phyloP scores from a whole-genome alignment of 305 asterid genomes.

The Salvia sclarea region DNA sequence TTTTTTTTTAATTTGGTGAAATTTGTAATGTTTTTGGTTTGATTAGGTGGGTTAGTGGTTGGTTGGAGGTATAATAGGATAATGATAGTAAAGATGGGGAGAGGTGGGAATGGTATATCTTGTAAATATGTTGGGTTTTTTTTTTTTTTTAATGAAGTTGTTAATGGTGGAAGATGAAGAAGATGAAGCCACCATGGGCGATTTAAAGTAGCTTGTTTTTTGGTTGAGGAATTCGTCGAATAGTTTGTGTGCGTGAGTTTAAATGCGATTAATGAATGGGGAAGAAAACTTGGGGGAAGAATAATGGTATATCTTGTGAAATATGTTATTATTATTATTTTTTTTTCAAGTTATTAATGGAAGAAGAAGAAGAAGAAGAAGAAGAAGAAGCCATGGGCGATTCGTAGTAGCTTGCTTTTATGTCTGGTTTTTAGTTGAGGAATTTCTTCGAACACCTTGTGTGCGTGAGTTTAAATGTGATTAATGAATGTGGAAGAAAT shows the following conservation, averaged over 20 bases:
- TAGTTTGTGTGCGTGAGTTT: not conserved
- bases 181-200: conserved; percentile 32
- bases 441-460: conserved; percentile 14
- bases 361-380: too few species aligned
- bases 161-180: too few species aligned
- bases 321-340: conserved; percentile 30
- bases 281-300: too few species aligned
- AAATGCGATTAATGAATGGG: not conserved
- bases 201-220: conserved; percentile 33
- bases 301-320: conserved; percentile 45
- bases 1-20: too few species aligned
- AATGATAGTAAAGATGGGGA: conserved; percentile 32
- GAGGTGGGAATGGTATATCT: conserved; percentile 39
- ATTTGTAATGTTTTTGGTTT: not conserved
- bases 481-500: not conserved
- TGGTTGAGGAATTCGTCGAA: conserved; percentile 11
- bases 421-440: conserved; percentile 9
- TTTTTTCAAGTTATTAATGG: conserved; percentile 28
- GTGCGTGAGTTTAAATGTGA: not conserved
- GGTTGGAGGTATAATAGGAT: conserved; percentile 28
- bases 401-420: conserved; percentile 34
- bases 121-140: conserved; percentile 41
- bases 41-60: conserved; percentile 28
- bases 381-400: conserved; percentile 33
- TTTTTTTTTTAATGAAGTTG: not conserved